Conservation (phyloP, 805 yeast species). For the Yamadazyma ubonensis region DNA sequence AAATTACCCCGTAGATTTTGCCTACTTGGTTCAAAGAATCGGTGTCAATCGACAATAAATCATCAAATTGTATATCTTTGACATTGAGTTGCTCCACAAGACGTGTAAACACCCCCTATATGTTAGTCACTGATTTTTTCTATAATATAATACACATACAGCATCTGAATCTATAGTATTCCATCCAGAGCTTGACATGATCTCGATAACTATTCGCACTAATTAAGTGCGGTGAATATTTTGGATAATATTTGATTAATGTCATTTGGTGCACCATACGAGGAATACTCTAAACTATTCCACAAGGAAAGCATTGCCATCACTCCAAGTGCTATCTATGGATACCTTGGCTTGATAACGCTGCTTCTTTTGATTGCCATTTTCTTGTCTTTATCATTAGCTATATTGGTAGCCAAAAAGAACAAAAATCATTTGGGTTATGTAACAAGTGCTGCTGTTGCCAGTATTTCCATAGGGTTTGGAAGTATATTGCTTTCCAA, state of each 20-base stretch:
- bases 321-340: constrained; percentile 18
- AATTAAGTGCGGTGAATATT: no score
- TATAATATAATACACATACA: constrained; percentile 24
- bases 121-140: constrained; percentile 12
- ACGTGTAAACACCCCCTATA: constrained; percentile 59
- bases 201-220: no score
- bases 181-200: constrained; percentile 43
- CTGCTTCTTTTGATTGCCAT: constrained; percentile 25
- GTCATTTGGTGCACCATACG: constrained; percentile 28
- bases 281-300: constrained; percentile 24
- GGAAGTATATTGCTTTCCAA: constrained; percentile 39
- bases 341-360: constrained; percentile 18
- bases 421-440: constrained; percentile 24
- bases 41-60: constrained; percentile 52
- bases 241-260: constrained; percentile 2
- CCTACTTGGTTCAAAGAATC: constrained; percentile 32
- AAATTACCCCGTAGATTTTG: constrained; percentile 59
- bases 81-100: constrained; percentile 57
- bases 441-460: constrained; percentile 30
- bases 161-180: constrained; percentile 68
- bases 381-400: constrained; percentile 28
- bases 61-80: constrained; percentile 54
- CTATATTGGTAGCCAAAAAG: constrained; percentile 29
- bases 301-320: constrained; percentile 23
- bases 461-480: constrained; percentile 38